These are phyloP conservation scores for Anthracocystis setariae DNA, from an alignment of 1,284 basidiomycete genomes.

Conservation along the genomic window DNA sequence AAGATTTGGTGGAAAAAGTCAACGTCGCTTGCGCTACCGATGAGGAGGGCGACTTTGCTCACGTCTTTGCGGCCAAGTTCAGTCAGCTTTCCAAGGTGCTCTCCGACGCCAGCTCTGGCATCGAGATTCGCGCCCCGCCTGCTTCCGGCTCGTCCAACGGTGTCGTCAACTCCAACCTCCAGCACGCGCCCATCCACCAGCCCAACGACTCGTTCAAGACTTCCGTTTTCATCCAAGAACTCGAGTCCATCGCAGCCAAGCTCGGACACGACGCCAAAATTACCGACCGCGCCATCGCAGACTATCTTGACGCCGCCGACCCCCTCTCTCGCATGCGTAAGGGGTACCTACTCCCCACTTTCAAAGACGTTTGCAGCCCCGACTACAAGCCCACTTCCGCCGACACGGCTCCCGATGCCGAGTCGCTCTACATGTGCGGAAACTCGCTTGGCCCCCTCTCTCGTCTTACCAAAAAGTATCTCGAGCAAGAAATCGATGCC, in stretches of 20 bases:
- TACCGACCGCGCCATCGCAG: constrained; percentile 45
- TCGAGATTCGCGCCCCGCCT: constrained; percentile 12
- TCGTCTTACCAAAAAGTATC: constrained; percentile 77
- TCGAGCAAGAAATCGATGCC: constrained; percentile 85
- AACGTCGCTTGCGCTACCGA: constrained; percentile 36
- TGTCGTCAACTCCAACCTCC: constrained; percentile 1
- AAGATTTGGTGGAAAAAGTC: constrained; percentile 38
- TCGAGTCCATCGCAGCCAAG: constrained; percentile 40
- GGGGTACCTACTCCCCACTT: constrained; percentile 49
- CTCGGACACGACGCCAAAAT: constrained; percentile 27
- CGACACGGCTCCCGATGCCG: constrained; percentile 34
- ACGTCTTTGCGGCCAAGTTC: constrained; percentile 42
- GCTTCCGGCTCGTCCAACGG: background rate
- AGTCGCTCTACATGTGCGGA: constrained; percentile 86
- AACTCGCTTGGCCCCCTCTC: constrained; percentile 91
- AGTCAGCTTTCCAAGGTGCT: constrained; percentile 44
- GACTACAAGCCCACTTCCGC: constrained; percentile 20
- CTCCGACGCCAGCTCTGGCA: constrained; percentile 33
- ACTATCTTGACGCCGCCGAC: constrained; percentile 42
- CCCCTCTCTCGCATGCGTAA: constrained; percentile 44
- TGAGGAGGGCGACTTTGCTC: constrained; percentile 33
- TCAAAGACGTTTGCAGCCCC: constrained; percentile 45
- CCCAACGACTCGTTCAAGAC: constrained; percentile 37
- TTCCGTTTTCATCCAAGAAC: constrained; percentile 30
- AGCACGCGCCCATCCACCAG: constrained; percentile 23